Evolutionary conservation across 2,329 filamentous ascomycete genomes (phyloP), one percentile per base, ranked within the genome.

Genomic region (Fusarium sp.): DNA sequence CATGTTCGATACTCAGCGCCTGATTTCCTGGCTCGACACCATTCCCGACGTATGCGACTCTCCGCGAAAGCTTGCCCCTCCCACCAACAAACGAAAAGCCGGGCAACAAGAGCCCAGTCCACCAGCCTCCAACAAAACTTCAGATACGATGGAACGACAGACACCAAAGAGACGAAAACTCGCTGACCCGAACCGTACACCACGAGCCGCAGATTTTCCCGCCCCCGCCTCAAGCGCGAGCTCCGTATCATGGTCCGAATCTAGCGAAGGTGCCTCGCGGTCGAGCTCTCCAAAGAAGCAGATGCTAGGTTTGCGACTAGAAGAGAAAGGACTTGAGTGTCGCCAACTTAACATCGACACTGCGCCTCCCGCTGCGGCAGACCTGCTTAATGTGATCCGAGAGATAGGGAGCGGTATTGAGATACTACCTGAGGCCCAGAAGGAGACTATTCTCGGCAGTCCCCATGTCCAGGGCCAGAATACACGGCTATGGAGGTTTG

Each of bases 211-310:
- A 6, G 41, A 71, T 1, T 13, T 66, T 0, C 67, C 61, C 20
- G 54, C 39, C 8, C 45, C 67, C 2, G 63, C 37, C 9, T 71
- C 61, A 2, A 39, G 34, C 1, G 23, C 52, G 1, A 25, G 54
- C 9, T 71, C 68, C 4, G n/a, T 64, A n/a, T 71, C 68, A 4
- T 66, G 67, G 68, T 66, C 61, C 30, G 68, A 70, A n/a, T 66
- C 61, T 0, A 68, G 67, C 2, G 61, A 70, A 16, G 67, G 66
- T 8, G 54, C 43, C 4, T 76, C 73, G 0, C 70, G 73, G 2
- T 69, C 73, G 16, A 64, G 39, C 10, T 76, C 73, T 3, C 74
- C 70, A 0, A 76, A 75, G 52, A 75, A 72, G 35, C 70, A 76
- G 41, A 63, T 76, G 56, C 39, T 76, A 0, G 50, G 60, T 5